Evolutionary conservation across 306 rosid genomes (phyloP).

Genomic region (Purshia tridentata): DNA sequence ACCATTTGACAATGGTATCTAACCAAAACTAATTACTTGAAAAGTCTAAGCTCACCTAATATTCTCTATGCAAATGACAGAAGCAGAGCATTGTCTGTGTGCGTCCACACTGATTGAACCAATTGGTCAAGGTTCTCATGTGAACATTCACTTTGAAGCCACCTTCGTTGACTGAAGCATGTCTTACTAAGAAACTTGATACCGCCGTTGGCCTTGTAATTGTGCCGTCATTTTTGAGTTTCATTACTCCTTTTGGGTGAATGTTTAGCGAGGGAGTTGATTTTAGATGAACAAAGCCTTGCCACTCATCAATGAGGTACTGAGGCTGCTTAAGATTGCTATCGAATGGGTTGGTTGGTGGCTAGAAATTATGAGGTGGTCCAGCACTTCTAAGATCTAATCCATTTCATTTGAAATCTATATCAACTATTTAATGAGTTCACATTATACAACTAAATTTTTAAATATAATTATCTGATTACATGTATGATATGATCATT

Average conservation of each 20-base stretch:
- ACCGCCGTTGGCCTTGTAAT: neutral
- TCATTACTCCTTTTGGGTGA: neutral
- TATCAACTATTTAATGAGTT: neutral
- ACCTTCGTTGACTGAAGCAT: neutral
- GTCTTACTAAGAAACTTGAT: too few species aligned
- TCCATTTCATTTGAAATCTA: neutral
- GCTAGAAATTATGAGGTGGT: neutral
- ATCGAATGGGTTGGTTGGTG: neutral
- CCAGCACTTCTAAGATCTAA: neutral
- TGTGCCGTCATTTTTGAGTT: constrained; percentile 15
- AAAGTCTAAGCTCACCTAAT: neutral
- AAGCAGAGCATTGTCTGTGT: neutral
- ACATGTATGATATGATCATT: too few species aligned
- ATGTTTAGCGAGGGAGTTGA: neutral
- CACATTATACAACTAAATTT: neutral
- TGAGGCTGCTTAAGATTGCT: neutral
- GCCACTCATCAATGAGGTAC: neutral
- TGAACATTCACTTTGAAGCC: constrained; percentile 3
- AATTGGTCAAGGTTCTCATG: constrained; percentile 4
- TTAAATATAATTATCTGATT: too few species aligned
- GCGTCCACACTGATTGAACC: constrained; percentile 11
- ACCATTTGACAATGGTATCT: constrained; percentile 1
- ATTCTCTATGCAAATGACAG: neutral
- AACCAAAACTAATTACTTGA: neutral
- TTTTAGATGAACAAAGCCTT: neutral